Evolutionary conservation across 2,329 filamentous ascomycete species (phyloP).

Genomic region (Tolypocladium endophyticum): DNA sequence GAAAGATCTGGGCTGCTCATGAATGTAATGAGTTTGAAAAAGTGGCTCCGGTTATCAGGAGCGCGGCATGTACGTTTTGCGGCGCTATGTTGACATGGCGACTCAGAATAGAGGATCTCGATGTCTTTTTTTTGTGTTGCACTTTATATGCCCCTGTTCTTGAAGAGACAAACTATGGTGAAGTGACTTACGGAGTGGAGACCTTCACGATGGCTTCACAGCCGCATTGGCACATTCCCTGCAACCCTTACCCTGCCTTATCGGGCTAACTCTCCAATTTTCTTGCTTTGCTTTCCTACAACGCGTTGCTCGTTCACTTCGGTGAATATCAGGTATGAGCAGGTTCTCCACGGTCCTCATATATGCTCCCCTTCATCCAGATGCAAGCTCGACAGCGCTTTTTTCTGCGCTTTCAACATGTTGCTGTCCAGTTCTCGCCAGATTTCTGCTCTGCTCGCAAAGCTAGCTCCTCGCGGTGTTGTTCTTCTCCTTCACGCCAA

Average conservation of each 20-base stretch:
- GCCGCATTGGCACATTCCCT: neutral
- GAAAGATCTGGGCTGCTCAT: neutral
- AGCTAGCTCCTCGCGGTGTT: neutral
- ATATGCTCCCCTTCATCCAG: too few relatives aligned
- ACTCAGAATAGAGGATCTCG: neutral
- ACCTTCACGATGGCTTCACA: neutral
- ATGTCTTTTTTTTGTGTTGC: neutral
- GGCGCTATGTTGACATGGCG: neutral
- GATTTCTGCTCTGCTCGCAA: neutral
- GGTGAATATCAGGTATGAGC: neutral
- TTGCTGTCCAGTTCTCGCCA: neutral
- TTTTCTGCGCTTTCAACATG: too few relatives aligned
- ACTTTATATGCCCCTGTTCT: neutral
- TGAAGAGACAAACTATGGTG: neutral
- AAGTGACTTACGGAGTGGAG: neutral
- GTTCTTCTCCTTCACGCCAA: neutral
- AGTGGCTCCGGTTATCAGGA: neutral
- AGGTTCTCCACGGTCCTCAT: neutral
- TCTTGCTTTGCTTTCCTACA: neutral
- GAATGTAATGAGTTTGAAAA: neutral
- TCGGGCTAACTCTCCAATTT: neutral
- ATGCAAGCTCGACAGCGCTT: neutral
- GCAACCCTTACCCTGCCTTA: neutral
- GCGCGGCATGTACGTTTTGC: neutral
- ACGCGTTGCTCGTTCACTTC: neutral